phyloP scores from a whole-genome alignment of 371 early-diverging fungal genomes.

The Rhizopus sp. region DNA sequence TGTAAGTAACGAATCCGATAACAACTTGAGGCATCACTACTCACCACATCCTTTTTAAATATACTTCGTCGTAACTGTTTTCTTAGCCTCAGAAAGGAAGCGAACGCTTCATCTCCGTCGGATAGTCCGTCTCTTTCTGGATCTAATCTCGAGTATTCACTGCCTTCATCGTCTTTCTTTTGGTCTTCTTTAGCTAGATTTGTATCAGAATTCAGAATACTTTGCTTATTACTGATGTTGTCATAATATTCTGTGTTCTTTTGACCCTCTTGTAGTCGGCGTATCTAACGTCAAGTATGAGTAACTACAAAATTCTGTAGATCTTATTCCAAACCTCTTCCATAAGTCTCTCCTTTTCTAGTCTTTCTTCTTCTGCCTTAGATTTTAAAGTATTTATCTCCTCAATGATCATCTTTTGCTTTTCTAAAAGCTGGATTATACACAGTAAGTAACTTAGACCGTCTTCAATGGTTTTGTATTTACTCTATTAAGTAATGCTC shows the following conservation, averaged over 20 bases:
- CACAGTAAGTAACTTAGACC: background rate
- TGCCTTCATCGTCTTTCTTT: background rate
- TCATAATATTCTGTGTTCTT: no score
- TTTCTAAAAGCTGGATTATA: background rate
- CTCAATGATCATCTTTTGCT: background rate
- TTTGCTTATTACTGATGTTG: background rate
- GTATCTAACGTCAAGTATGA: background rate
- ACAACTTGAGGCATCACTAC: constrained; percentile 3
- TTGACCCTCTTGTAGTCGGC: background rate
- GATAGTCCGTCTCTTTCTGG: background rate
- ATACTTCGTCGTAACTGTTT: constrained; percentile 40
- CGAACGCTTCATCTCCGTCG: constrained; percentile 8
- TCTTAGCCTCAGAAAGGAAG: constrained; percentile 35
- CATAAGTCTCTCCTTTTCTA: background rate
- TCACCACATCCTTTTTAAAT: constrained; percentile 42
- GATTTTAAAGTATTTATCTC: background rate
- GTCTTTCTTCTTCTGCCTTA: background rate
- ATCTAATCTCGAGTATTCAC: background rate
- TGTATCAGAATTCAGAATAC: background rate
- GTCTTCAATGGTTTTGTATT: background rate
- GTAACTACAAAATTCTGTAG: no score
- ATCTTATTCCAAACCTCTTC: background rate
- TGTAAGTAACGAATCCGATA: constrained; percentile 18
- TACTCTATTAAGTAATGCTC: background rate
- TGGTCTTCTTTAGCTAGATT: background rate